phyloP scores from a whole-genome alignment of 768 basidiomycete genomes.

The Mycena filopes region DNA sequence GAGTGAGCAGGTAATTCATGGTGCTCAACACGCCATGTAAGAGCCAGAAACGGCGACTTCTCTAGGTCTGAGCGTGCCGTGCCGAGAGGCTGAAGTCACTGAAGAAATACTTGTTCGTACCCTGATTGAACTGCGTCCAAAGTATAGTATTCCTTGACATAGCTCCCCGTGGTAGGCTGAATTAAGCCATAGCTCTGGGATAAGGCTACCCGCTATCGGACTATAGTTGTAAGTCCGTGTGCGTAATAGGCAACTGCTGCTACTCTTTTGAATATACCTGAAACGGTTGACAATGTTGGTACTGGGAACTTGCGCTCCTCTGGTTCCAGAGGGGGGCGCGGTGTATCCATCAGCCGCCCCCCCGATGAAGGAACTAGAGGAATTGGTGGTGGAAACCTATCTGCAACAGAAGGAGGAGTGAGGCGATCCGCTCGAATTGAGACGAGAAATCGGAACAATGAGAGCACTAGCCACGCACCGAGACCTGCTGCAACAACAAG shows the following conservation, averaged over 20 bases:
- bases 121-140: neutral
- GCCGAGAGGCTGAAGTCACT: constrained; percentile 31
- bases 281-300: neutral
- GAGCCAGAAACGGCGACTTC: constrained; percentile 12
- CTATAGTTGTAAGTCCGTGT: constrained; percentile 11
- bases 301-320: constrained; percentile 3
- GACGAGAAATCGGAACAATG: neutral
- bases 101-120: neutral
- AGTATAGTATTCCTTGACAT: constrained; percentile 18
- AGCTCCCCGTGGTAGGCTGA: constrained; percentile 4
- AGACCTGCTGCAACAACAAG: neutral
- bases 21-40: neutral
- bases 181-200: constrained; percentile 1
- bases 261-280: neutral
- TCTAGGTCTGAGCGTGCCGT: constrained; percentile 23
- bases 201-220: constrained; percentile 10
- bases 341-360: neutral
- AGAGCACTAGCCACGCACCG: too few species aligned
- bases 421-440: neutral
- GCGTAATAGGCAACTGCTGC: constrained; percentile 6
- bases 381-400: neutral
- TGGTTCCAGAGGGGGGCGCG: constrained; percentile 8
- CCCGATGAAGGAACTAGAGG: constrained; percentile 11
- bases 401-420: neutral
- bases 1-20: neutral